phyloP scores from a whole-genome alignment of 2,329 filamentous ascomycete species.

The Exserohilum turcica region DNA sequence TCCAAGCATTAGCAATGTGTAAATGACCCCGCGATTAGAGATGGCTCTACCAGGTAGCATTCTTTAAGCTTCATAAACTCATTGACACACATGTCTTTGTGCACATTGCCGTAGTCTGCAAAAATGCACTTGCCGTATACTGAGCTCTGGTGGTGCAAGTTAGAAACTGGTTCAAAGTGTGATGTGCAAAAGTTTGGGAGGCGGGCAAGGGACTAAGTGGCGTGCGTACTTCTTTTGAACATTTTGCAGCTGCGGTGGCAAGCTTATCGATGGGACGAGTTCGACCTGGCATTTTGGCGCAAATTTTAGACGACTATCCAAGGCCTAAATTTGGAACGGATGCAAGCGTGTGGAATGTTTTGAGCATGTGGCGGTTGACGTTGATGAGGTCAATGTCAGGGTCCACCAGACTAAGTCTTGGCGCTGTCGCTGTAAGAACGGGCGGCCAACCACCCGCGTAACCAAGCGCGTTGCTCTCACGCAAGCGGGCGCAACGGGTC shows the following conservation, averaged over 20 bases:
- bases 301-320: background rate
- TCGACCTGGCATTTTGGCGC: conserved; percentile 41
- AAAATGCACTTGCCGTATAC: conserved; percentile 91
- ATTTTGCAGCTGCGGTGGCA: conserved; percentile 68
- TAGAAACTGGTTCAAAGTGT: background rate
- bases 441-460: conserved; percentile 29
- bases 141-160: conserved; percentile 68
- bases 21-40: background rate
- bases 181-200: background rate
- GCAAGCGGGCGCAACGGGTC: conserved; percentile 12
- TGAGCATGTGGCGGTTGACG: background rate
- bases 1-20: background rate
- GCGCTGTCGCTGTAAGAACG: conserved; percentile 20
- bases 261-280: conserved; percentile 72
- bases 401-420: conserved; percentile 21
- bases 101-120: conserved; percentile 84
- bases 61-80: conserved; percentile 87
- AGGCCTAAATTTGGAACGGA: background rate
- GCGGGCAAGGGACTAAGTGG: conserved; percentile 3
- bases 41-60: conserved; percentile 74
- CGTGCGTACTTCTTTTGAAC: conserved; percentile 64
- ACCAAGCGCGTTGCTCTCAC: conserved; percentile 37
- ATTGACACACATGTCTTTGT: conserved; percentile 85
- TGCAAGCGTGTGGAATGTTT: background rate
- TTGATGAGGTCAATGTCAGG: conserved; percentile 20